Evolutionary conservation across 2,329 filamentous ascomycete genomes (phyloP).

Genomic region (Exophiala sideris): DNA sequence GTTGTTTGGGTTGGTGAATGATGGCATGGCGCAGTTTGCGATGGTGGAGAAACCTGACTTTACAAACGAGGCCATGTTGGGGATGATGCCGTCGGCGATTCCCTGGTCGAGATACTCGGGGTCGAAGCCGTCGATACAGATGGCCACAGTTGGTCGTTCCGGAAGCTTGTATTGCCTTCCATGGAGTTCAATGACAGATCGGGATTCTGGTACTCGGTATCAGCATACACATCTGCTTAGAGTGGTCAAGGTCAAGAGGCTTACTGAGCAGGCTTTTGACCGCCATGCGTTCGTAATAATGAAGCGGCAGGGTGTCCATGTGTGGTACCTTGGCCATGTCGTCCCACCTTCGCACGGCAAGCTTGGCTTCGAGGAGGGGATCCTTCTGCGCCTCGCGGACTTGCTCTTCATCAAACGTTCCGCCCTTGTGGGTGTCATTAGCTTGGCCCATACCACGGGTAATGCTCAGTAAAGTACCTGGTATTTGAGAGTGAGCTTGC

Average conservation of each 20-base stretch:
- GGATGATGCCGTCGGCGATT: slow-evolving; percentile 35
- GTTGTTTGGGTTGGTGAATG: slow-evolving; percentile 47
- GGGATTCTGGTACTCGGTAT: slow-evolving; percentile 15
- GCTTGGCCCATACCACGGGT: background rate
- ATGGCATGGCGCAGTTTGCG: slow-evolving; percentile 42
- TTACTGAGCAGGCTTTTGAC: slow-evolving; percentile 22
- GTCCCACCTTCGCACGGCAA: slow-evolving; percentile 31
- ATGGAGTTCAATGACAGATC: slow-evolving; percentile 30
- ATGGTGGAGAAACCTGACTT: slow-evolving; percentile 39
- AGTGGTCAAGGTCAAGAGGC: background rate
- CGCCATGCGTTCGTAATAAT: slow-evolving; percentile 29
- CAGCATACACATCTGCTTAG: background rate
- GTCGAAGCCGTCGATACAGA: slow-evolving; percentile 47
- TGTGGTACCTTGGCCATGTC: slow-evolving; percentile 31
- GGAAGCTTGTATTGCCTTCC: slow-evolving; percentile 34
- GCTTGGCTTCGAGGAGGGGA: slow-evolving; percentile 30
- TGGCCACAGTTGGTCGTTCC: slow-evolving; percentile 37
- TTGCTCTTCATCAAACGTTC: slow-evolving; percentile 26
- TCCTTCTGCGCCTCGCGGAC: slow-evolving; percentile 29
- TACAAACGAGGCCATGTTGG: slow-evolving; percentile 34
- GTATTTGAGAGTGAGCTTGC: slow-evolving; percentile 31
- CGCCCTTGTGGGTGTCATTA: slow-evolving; percentile 23
- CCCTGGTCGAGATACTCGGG: slow-evolving; percentile 40
- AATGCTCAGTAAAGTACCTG: slow-evolving; percentile 24
- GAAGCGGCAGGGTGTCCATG: slow-evolving; percentile 24